Percentiles rank a stretch among this genome's conserved stretches.
These are phyloP conservation scores for Suhomyces bolitotheri DNA, from an alignment of 1,139 yeast species.

Conservation along the genomic window DNA sequence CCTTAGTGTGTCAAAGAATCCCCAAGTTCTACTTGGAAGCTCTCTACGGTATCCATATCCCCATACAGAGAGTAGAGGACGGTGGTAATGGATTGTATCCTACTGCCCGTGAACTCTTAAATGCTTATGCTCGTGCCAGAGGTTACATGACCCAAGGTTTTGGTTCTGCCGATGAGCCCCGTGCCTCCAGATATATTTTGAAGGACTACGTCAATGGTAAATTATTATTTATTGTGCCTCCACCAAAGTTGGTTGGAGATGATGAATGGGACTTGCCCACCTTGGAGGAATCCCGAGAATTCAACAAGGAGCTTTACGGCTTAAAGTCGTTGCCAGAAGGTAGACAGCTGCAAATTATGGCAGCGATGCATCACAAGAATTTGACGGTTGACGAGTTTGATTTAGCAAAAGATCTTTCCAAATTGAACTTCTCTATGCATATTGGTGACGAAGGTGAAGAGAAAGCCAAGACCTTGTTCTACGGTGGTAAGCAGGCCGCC, in stretches of 20 bases:
- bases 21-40: constrained; percentile 91
- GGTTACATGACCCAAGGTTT: constrained; percentile 98
- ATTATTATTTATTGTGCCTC: constrained; percentile 81
- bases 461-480: constrained; percentile 43
- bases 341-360: constrained; percentile 67
- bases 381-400: constrained; percentile 55
- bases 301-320: constrained; percentile 73
- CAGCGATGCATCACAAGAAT: constrained; percentile 59
- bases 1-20: constrained; percentile 81
- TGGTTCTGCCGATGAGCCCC: constrained; percentile 94
- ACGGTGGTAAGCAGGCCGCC: constrained; percentile 83
- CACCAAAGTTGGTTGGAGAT: constrained; percentile 57
- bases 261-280: constrained; percentile 39
- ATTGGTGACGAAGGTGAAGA: constrained; percentile 46
- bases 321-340: constrained; percentile 66
- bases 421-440: constrained; percentile 79
- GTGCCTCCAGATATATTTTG: constrained; percentile 89
- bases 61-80: constrained; percentile 70
- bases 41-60: constrained; percentile 88
- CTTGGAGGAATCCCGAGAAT: constrained; percentile 53
- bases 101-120: constrained; percentile 83
- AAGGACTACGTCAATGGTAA: constrained; percentile 96
- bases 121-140: constrained; percentile 93
- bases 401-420: constrained; percentile 66
- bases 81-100: constrained; percentile 86